A percentile compares a stretch with the other conserved stretches of the same genome.
phyloP scores from a whole-genome alignment of 2,329 filamentous ascomycete species.

The Diplodia mutila region DNA sequence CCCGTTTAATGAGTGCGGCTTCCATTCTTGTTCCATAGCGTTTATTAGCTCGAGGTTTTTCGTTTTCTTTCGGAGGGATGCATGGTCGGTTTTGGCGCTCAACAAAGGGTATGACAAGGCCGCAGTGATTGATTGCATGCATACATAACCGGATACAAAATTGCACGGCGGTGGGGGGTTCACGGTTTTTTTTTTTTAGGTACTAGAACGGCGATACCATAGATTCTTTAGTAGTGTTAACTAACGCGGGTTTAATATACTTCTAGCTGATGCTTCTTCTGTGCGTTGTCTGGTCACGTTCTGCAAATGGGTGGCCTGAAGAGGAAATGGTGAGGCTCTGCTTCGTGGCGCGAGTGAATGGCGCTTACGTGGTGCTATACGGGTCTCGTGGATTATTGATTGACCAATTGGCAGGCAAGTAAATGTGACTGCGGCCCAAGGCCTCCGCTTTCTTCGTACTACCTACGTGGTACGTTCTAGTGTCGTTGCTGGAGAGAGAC shows the following conservation, averaged over 20 bases:
- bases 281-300: neutral
- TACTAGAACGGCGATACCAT: neutral
- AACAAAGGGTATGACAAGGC: neutral
- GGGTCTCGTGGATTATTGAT: neutral
- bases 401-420: neutral
- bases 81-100: neutral
- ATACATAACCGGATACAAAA: neutral
- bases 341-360: neutral
- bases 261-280: too few relatives aligned
- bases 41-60: neutral
- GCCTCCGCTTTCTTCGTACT: neutral
- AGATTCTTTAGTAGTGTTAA: neutral
- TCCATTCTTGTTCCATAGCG: neutral
- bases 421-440: neutral
- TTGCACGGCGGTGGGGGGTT: neutral
- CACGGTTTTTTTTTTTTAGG: neutral
- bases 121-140: neutral
- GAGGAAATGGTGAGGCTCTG: slow-evolving; percentile 3
- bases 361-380: slow-evolving; percentile 1
- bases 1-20: neutral
- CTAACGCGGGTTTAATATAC: neutral
- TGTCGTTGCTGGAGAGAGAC: neutral
- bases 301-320: neutral
- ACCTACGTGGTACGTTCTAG: neutral
- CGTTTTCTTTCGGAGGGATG: neutral